Base-by-base conservation (phyloP, 306 rosid species). In the Styphnolobium japonicum region DNA sequence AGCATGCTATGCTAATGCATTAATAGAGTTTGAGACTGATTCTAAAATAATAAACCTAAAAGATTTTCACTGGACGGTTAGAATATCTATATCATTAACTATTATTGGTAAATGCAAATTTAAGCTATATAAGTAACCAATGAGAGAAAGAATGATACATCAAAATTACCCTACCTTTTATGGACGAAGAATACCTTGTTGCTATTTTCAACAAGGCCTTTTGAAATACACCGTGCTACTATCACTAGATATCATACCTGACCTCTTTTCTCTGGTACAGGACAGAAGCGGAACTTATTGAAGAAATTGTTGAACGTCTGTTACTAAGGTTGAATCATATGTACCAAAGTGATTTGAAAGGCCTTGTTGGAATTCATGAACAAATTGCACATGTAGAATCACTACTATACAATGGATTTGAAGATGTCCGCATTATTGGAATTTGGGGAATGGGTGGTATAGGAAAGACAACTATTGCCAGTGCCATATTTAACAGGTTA, bases 371-470 rank as follows among this genome's bases (percentile, higher is more conserved):
- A 22, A 56, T 56, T 21, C n/a, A 21, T 22, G 34, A 56, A 56
- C 63, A 9, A 3, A 22, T 56, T 22, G n/a, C 63, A 56, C 0
- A 10, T 56, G 1, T 56, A 56, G 63, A 56, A 22, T 56, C n/a
- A 3, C 2, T 23, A 23, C 2, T 56, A 4, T 4, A 4, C 34
- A 10, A 9, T 7, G 63, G 34, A 5, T 37, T 31, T 6, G n/a
- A 21, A 56, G 34, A 56, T 22, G 63, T 56, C 9, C 29, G 34
- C 0, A 0, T 65, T 10, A 21, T 65, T n/a, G 71, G 71, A 11
- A 65, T 65, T 40, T 65, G 46, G 45, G 71, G 71, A n/a, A 56
- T 56, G 63, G 63, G 71, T 65, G 71, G 71, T 5, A 40, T 65
- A 0, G 71, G 51, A 9, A 65, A 56, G 15, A 56, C 71, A 10